Percentiles rank a stretch among this genome's conserved stretches.
phyloP scores from a whole-genome alignment of 2,329 filamentous ascomycete species.

The Xylariaceae sp. region DNA sequence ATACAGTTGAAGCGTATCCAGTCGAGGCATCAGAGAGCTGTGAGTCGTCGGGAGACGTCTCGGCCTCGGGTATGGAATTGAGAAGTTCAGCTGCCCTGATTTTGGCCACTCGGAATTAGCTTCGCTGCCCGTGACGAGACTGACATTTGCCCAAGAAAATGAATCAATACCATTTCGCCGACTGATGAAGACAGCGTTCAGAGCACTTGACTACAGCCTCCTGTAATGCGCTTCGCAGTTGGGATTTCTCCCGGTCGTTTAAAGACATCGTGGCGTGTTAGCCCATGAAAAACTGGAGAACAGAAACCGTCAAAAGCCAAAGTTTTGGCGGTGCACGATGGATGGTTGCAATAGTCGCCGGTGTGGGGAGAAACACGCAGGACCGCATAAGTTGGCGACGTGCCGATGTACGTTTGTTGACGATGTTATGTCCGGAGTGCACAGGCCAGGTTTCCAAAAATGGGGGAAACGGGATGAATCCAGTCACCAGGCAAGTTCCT shows the following conservation, averaged over 20 bases:
- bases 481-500: not conserved
- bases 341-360: not conserved
- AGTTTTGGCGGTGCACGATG: not conserved
- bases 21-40: constrained; percentile 31
- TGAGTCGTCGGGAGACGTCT: constrained; percentile 28
- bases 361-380: not conserved
- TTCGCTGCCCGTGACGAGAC: not conserved
- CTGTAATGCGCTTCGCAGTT: constrained; percentile 70
- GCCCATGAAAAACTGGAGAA: constrained; percentile 4
- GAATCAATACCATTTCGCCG: constrained; percentile 81
- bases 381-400: not conserved
- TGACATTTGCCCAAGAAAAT: not conserved
- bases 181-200: constrained; percentile 91
- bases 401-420: not conserved
- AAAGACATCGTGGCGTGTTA: constrained; percentile 42
- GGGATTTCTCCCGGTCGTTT: constrained; percentile 50
- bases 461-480: not conserved
- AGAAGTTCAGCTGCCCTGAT: constrained; percentile 88
- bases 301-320: not conserved
- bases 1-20: constrained; percentile 42
- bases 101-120: constrained; percentile 12
- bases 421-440: not conserved
- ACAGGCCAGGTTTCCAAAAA: not conserved
- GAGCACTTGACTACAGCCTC: constrained; percentile 86
- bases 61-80: constrained; percentile 64